Evolutionary conservation across 345 rosid genomes (phyloP).

Genomic region (Euphorbia lathyris): DNA sequence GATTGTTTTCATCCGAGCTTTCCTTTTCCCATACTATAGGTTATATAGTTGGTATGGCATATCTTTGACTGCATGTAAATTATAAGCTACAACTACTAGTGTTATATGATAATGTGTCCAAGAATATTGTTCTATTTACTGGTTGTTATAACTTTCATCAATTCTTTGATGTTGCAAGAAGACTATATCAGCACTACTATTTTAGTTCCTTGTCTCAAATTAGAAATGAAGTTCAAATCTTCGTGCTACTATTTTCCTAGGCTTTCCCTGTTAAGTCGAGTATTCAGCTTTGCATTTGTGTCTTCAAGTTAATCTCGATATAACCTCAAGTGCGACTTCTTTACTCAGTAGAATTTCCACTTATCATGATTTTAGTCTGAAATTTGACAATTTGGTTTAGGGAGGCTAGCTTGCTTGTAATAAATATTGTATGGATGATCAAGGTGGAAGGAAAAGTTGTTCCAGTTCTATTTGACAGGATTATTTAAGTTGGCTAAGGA

Average conservation of each 20-base stretch:
- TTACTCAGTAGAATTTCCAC: not conserved
- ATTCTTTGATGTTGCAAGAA: not conserved
- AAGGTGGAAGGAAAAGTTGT: too few relatives aligned
- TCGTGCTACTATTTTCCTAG: not conserved
- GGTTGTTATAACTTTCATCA: not conserved
- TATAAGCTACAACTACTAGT: not conserved
- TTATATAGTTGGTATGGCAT: not conserved
- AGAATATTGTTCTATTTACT: not conserved
- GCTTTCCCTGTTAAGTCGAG: not conserved
- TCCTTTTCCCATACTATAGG: not conserved
- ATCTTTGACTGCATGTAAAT: not conserved
- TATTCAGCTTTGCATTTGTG: not conserved
- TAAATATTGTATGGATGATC: too few relatives aligned
- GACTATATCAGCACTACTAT: not conserved
- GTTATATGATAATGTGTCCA: not conserved
- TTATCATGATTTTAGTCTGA: not conserved
- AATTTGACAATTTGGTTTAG: not conserved
- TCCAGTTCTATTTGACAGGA: too few relatives aligned
- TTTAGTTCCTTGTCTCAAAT: not conserved
- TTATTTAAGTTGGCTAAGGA: too few relatives aligned
- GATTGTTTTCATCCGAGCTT: not conserved
- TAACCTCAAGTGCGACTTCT: not conserved
- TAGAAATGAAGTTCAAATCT: not conserved
- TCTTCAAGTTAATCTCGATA: not conserved
- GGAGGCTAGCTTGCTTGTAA: not conserved